Conservation (phyloP, 768 basidiomycete species). For the Strobilomyces dryophilus region DNA sequence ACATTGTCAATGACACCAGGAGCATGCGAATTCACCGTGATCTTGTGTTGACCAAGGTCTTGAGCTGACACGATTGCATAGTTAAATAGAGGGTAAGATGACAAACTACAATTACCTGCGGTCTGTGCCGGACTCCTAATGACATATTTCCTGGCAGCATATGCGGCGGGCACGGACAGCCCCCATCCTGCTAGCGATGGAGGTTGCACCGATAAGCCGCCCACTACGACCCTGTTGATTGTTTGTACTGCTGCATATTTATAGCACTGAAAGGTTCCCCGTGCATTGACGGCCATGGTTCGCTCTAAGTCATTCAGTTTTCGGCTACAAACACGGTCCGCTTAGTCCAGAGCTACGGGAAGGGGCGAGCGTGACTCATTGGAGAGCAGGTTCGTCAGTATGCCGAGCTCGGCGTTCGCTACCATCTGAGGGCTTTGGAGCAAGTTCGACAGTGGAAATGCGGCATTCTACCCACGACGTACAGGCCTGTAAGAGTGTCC, state of each 20-base stretch:
- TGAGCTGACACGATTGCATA: conserved; percentile 3
- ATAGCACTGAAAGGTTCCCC: conserved; percentile 59
- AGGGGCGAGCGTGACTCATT: neutral
- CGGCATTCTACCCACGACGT: conserved; percentile 36
- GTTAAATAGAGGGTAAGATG: neutral
- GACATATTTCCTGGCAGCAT: conserved; percentile 39
- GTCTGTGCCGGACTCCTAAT: conserved; percentile 40
- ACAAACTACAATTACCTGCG: conserved; percentile 23
- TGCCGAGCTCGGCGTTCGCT: conserved; percentile 21
- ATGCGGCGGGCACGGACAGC: conserved; percentile 9
- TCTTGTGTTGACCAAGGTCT: conserved; percentile 33
- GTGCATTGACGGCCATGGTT: conserved; percentile 47
- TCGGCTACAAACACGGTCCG: conserved; percentile 24
- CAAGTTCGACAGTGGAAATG: neutral
- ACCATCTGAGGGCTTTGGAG: conserved; percentile 18
- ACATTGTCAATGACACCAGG: conserved; percentile 30
- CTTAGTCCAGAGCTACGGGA: neutral
- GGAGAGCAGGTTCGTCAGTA: neutral
- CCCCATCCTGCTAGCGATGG: conserved; percentile 7
- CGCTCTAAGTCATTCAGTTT: conserved; percentile 38
- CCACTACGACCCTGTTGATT: conserved; percentile 52
- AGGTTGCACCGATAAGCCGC: conserved; percentile 46
- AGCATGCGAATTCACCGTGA: conserved; percentile 40
- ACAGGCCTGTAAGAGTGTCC: conserved; percentile 38
- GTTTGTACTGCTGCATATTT: conserved; percentile 61